A percentile compares a stretch with the other conserved stretches of the same genome.
Evolutionary conservation across 768 basidiomycete genomes (phyloP).

Genomic region (Fistulinella prunicolor): DNA sequence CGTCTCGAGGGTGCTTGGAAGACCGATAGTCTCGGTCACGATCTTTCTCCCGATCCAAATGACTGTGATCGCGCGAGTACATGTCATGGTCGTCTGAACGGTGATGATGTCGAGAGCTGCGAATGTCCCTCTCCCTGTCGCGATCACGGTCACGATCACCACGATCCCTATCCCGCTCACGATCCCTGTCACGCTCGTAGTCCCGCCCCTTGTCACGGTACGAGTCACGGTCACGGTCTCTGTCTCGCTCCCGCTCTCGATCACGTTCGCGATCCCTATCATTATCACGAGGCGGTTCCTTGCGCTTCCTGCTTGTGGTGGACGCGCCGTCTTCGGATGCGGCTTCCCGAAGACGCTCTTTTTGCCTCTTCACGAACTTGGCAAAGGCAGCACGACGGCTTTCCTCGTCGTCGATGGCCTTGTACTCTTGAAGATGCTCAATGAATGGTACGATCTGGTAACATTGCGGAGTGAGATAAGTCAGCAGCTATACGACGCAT

Average conservation of each 20-base stretch:
- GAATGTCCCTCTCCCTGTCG: slow-evolving; percentile 42
- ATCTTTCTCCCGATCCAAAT: slow-evolving; percentile 35
- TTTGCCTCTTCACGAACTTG: slow-evolving; percentile 89
- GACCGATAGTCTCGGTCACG: slow-evolving; percentile 41
- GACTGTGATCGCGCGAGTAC: slow-evolving; percentile 34
- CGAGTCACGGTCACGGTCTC: slow-evolving; percentile 26
- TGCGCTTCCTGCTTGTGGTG: slow-evolving; percentile 74
- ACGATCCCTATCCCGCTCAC: slow-evolving; percentile 41
- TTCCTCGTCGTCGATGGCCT: slow-evolving; percentile 87
- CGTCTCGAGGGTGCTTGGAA: slow-evolving; percentile 51
- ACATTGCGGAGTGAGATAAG: too few relatives aligned
- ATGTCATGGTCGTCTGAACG: slow-evolving; percentile 34
- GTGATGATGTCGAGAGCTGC: slow-evolving; percentile 33
- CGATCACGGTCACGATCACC: slow-evolving; percentile 41
- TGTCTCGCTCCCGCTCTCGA: slow-evolving; percentile 32
- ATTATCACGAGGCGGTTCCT: slow-evolving; percentile 59
- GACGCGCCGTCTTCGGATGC: slow-evolving; percentile 83
- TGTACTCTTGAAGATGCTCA: slow-evolving; percentile 80
- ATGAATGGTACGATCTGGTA: slow-evolving; percentile 69
- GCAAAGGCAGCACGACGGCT: slow-evolving; percentile 74
- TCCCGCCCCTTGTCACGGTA: slow-evolving; percentile 34
- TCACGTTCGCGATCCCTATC: slow-evolving; percentile 50
- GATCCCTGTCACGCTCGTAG: slow-evolving; percentile 39
- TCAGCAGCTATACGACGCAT: too few relatives aligned
- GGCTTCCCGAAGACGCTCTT: slow-evolving; percentile 76